Evolutionary conservation across 1,284 basidiomycete genomes (phyloP).

Genomic region (Erythrobasidium hasegawianum): DNA sequence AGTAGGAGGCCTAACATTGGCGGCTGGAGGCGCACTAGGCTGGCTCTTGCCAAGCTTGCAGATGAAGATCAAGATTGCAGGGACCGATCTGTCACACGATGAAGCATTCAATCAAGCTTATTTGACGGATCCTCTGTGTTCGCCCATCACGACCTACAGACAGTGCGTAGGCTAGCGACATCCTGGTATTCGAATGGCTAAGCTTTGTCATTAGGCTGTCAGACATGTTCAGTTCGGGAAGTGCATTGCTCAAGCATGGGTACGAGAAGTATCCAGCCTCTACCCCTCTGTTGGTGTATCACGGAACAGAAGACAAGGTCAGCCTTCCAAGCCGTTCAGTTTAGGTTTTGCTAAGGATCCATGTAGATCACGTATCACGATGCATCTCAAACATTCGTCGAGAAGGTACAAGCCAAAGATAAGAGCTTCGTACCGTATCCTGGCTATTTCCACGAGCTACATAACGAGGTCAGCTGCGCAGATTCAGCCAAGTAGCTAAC

Average conservation of each 20-base stretch:
- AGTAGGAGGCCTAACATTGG: conserved; percentile 2
- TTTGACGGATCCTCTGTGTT: conserved; percentile 44
- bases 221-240: conserved; percentile 43
- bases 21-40: conserved; percentile 21
- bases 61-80: conserved; percentile 30
- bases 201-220: conserved; percentile 39
- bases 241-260: conserved; percentile 42
- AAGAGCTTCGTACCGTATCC: conserved; percentile 30
- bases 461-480: conserved; percentile 22
- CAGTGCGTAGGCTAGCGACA: neutral
- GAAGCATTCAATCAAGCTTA: conserved; percentile 39
- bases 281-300: conserved; percentile 48
- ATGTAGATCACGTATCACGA: conserved; percentile 21
- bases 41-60: conserved; percentile 22
- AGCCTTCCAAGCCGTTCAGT: conserved; percentile 25
- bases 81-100: conserved; percentile 41
- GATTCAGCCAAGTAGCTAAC: no score
- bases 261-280: conserved; percentile 47
- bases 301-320: conserved; percentile 49
- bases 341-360: neutral
- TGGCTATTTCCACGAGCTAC: conserved; percentile 35
- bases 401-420: conserved; percentile 29
- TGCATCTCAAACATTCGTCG: conserved; percentile 19
- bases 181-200: conserved; percentile 37
- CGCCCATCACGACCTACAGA: conserved; percentile 41